Percentiles rank a stretch among this genome's conserved stretches.
These are phyloP conservation scores for Syzygium grande DNA, from an alignment of 345 rosid genomes.

Conservation along the genomic window DNA sequence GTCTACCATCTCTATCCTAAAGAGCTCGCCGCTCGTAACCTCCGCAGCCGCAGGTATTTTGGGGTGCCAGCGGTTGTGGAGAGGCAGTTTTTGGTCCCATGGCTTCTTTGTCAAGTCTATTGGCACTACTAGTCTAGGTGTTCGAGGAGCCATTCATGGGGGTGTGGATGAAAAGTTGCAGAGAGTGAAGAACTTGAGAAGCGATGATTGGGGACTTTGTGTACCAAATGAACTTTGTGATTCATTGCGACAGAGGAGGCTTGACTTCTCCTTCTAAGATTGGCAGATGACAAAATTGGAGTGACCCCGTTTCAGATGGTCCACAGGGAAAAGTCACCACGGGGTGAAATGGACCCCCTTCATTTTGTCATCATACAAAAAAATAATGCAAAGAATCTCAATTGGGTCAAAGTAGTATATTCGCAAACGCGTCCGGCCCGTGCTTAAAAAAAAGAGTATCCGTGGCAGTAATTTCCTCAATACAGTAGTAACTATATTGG, in stretches of 20 bases:
- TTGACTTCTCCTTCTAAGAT: not conserved
- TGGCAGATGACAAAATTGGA: not conserved
- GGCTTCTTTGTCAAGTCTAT: constrained; percentile 66
- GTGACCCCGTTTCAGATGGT: not conserved
- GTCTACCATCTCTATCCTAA: constrained; percentile 66
- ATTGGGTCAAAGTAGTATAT: not conserved
- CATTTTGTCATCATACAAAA: not conserved
- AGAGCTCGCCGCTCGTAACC: constrained; percentile 42
- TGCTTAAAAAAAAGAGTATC: not conserved
- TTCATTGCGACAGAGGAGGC: not conserved
- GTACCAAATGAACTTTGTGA: not conserved
- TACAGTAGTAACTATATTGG: not conserved
- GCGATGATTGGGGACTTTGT: not conserved
- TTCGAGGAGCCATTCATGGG: constrained; percentile 45
- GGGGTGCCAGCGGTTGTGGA: constrained; percentile 92
- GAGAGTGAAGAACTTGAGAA: not conserved
- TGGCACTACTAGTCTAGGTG: constrained; percentile 50
- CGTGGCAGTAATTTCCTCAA: not conserved
- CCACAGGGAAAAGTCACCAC: not conserved
- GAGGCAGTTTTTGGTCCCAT: constrained; percentile 51
- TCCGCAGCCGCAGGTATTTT: constrained; percentile 48
- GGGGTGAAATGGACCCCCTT: not conserved
- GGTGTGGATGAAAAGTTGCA: not conserved
- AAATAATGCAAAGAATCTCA: not conserved
- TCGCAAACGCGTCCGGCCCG: not conserved